These are phyloP conservation scores for Rubroboletus pulcherrimus DNA, from an alignment of 768 basidiomycete genomes.

Conservation along the genomic window DNA sequence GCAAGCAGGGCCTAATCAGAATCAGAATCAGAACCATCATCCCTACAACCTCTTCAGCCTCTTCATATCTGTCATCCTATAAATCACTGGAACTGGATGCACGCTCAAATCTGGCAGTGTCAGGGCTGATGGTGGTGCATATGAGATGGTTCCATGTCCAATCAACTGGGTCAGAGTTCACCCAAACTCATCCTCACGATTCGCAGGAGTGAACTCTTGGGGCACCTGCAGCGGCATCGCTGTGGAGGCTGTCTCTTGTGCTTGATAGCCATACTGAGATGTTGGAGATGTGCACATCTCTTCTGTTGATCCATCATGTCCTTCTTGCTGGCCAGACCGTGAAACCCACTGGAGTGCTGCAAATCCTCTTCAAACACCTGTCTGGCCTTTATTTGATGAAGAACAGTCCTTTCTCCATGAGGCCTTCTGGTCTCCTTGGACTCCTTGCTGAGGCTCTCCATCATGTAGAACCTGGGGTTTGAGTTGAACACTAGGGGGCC, in stretches of 20 bases:
- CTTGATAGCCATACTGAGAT: background rate
- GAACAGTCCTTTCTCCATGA: background rate
- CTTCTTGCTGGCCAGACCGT: background rate
- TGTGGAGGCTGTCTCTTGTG: background rate
- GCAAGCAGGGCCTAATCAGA: too few relatives aligned
- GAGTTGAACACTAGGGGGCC: background rate
- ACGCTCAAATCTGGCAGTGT: too few relatives aligned
- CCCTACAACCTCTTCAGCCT: too few relatives aligned
- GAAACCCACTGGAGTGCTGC: background rate
- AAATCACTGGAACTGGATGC: too few relatives aligned
- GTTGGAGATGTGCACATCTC: background rate
- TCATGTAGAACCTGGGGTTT: background rate
- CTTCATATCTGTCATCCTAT: too few relatives aligned
- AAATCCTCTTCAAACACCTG: background rate
- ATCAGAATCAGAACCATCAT: too few relatives aligned
- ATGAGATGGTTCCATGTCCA: too few relatives aligned
- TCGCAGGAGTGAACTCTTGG: too few relatives aligned
- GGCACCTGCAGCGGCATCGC: too few relatives aligned
- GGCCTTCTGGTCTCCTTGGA: background rate
- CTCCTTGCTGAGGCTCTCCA: background rate
- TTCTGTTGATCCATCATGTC: background rate
- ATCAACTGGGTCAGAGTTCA: too few relatives aligned
- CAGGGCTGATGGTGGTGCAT: too few relatives aligned
- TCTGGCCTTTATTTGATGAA: background rate
- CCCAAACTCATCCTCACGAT: too few relatives aligned